These are phyloP conservation scores for Penicillium arizonense DNA, from an alignment of 495 filamentous ascomycete species.

Conservation along the genomic window DNA sequence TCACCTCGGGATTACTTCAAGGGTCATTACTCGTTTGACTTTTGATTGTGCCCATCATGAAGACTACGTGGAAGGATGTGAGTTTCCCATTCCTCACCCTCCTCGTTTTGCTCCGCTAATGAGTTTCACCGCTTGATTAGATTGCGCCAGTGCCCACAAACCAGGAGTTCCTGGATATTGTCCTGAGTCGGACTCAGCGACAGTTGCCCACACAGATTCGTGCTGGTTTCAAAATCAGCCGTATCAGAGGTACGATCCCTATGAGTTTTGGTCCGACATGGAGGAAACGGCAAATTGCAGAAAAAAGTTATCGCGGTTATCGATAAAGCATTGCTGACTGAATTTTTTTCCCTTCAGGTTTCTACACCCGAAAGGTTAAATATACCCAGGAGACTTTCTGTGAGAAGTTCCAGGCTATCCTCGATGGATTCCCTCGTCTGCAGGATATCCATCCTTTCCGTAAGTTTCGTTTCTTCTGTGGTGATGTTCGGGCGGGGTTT, in stretches of 20 bases:
- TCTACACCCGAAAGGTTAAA: conserved; percentile 98
- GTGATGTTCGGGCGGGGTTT: conserved; percentile 11
- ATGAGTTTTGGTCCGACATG: neutral
- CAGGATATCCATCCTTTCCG: conserved; percentile 97
- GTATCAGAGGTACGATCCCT: conserved; percentile 68
- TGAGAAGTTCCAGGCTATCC: conserved; percentile 85
- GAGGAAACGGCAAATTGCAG: conserved; percentile 2
- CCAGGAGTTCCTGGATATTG: conserved; percentile 96
- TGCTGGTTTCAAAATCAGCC: conserved; percentile 91
- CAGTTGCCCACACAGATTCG: conserved; percentile 94
- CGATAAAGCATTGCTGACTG: conserved; percentile 30
- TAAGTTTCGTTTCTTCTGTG: conserved; percentile 46
- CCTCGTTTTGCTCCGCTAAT: conserved; percentile 9
- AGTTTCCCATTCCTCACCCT: conserved; percentile 9
- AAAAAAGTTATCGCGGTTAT: conserved; percentile 22
- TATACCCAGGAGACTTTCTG: conserved; percentile 97
- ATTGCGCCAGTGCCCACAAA: conserved; percentile 90
- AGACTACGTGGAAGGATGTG: conserved; percentile 71
- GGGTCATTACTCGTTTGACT: conserved; percentile 26
- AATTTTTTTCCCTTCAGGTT: conserved; percentile 51
- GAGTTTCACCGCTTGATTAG: conserved; percentile 40
- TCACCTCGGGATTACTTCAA: conserved; percentile 17
- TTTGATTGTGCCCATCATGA: conserved; percentile 53
- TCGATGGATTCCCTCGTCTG: conserved; percentile 91
- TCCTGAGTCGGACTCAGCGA: conserved; percentile 90